phyloP scores from a whole-genome alignment of 2,329 filamentous ascomycete genomes.

The Periconia sp. region DNA sequence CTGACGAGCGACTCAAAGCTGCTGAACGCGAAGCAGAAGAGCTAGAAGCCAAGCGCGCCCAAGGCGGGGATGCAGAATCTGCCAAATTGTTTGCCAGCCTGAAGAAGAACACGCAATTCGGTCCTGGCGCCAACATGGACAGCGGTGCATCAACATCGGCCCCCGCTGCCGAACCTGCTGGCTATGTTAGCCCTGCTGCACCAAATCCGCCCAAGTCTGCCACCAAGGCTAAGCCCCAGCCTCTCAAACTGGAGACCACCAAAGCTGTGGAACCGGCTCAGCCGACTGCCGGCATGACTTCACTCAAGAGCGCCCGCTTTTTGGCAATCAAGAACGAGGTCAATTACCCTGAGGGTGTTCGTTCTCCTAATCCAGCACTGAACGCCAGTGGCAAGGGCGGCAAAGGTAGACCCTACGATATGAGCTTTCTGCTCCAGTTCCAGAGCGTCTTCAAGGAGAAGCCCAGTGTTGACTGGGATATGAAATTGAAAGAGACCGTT shows the following conservation, averaged over 20 bases:
- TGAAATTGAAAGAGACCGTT: conserved; percentile 80
- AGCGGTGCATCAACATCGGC: conserved; percentile 24
- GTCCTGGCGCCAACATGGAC: conserved; percentile 45
- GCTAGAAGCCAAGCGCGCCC: conserved; percentile 47
- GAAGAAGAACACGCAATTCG: conserved; percentile 52
- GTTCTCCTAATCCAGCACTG: conserved; percentile 86
- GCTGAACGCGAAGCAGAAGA: conserved; percentile 53
- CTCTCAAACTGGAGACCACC: conserved; percentile 84
- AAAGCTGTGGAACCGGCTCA: conserved; percentile 88
- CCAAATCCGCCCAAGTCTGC: conserved; percentile 41
- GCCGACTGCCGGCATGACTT: conserved; percentile 90
- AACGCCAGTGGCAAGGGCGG: conserved; percentile 81
- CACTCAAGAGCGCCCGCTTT: conserved; percentile 88
- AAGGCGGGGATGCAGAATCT: conserved; percentile 46
- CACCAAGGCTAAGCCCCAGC: conserved; percentile 77
- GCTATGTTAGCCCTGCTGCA: conserved; percentile 24
- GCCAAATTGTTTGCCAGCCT: conserved; percentile 49
- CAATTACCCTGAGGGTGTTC: conserved; percentile 80
- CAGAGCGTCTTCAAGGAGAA: conserved; percentile 96
- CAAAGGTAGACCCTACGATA: conserved; percentile 90
- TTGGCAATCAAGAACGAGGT: conserved; percentile 76
- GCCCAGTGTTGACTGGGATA: conserved; percentile 89
- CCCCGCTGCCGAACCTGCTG: conserved; percentile 53
- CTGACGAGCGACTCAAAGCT: conserved; percentile 56
- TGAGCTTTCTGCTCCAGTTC: conserved; percentile 94